A percentile compares a stretch with the other conserved stretches of the same genome.
Conservation (phyloP, 2,329 filamentous ascomycete genomes). For the Neopestalotiopsis sp. region DNA sequence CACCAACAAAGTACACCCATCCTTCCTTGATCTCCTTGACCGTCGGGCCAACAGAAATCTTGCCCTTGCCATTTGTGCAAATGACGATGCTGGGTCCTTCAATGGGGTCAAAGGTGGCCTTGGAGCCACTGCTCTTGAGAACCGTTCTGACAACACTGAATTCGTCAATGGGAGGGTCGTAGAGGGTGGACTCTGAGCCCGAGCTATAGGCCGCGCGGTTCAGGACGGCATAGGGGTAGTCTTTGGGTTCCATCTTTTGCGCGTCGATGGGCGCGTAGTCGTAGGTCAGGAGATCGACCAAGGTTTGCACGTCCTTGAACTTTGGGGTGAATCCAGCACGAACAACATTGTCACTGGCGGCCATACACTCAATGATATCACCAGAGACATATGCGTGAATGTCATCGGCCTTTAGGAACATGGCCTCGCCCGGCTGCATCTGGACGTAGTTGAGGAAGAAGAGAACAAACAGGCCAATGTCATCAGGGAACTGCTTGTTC, state of each 20-base stretch:
- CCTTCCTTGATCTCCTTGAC: conserved; percentile 75
- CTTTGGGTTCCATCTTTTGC: conserved; percentile 87
- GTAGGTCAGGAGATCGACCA: conserved; percentile 93
- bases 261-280: conserved; percentile 91
- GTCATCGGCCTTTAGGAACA: conserved; percentile 95
- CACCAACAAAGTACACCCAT: conserved; percentile 83
- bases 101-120: conserved; percentile 86
- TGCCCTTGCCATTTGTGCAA: conserved; percentile 83
- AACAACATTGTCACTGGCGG: conserved; percentile 97
- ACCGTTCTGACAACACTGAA: conserved; percentile 87
- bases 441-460: conserved; percentile 98
- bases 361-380: conserved; percentile 99
- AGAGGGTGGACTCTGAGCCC: conserved; percentile 73
- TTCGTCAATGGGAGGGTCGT: conserved; percentile 96
- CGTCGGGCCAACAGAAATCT: conserved; percentile 84
- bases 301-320: conserved; percentile 92
- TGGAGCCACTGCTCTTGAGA: conserved; percentile 73
- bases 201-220: conserved; percentile 84
- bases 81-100: conserved; percentile 92
- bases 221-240: conserved; percentile 85
- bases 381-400: conserved; percentile 94
- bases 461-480: conserved; percentile 92
- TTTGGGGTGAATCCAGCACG: conserved; percentile 97
- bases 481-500: conserved; percentile 82
- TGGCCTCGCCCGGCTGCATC: conserved; percentile 85